These are phyloP conservation scores for Talaromyces sp. DNA, from an alignment of 2,329 filamentous ascomycete species.

Conservation along the genomic window DNA sequence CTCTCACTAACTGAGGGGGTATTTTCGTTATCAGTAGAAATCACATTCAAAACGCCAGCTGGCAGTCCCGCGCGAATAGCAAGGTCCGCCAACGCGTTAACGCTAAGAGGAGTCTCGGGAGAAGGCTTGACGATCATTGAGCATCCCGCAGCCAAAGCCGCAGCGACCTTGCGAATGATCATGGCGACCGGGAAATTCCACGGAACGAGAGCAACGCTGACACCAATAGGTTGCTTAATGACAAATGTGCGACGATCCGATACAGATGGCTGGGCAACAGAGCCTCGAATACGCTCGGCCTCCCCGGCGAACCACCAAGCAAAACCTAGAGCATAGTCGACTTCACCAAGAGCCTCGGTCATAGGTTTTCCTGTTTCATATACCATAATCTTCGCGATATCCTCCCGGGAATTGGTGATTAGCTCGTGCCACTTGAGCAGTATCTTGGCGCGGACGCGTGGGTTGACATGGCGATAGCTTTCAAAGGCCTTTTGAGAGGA, in stretches of 20 bases:
- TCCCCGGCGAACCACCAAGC: neutral
- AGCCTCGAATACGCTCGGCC: neutral
- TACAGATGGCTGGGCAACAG: neutral
- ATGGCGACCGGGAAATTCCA: constrained; percentile 6
- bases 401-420: constrained; percentile 63
- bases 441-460: constrained; percentile 60
- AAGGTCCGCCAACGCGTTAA: neutral
- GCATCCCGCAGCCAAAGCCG: constrained; percentile 1
- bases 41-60: constrained; percentile 60
- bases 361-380: neutral
- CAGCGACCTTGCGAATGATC: neutral
- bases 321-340: neutral
- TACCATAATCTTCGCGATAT: constrained; percentile 41
- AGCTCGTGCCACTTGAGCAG: constrained; percentile 65
- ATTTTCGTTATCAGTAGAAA: constrained; percentile 50
- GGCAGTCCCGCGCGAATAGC: constrained; percentile 52
- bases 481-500: constrained; percentile 58
- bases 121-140: neutral
- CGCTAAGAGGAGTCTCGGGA: neutral
- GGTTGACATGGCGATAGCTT: constrained; percentile 59
- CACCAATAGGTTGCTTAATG: neutral
- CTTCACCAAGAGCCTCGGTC: neutral
- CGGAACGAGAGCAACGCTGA: neutral
- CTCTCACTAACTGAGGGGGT: constrained; percentile 39
- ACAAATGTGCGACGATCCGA: neutral